phyloP scores from a whole-genome alignment of 2,329 filamentous ascomycete genomes.

The Aspergillus sp. region DNA sequence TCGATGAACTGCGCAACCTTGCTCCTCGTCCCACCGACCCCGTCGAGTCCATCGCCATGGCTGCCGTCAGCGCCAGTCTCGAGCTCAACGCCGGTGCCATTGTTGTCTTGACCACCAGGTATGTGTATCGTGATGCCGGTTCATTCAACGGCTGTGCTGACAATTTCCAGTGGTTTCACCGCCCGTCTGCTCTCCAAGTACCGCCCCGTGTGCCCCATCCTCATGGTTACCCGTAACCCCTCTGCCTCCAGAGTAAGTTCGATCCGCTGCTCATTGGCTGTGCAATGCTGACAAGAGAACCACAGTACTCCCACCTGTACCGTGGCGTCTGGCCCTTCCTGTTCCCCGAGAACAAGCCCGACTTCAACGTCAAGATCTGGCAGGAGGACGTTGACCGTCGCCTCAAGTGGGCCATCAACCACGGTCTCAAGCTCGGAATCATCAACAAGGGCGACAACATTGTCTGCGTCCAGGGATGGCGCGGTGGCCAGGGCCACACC shows the following conservation, averaged over 20 bases:
- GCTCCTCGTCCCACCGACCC: slow-evolving; percentile 79
- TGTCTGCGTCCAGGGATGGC: slow-evolving; percentile 64
- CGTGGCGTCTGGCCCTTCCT: slow-evolving; percentile 97
- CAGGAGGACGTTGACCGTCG: slow-evolving; percentile 97
- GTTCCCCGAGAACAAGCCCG: slow-evolving; percentile 88
- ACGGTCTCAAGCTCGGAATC: slow-evolving; percentile 77
- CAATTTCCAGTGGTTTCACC: slow-evolving; percentile 67
- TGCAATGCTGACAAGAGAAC: neutral
- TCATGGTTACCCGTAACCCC: slow-evolving; percentile 92
- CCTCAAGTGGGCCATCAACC: slow-evolving; percentile 92
- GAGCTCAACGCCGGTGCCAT: slow-evolving; percentile 96
- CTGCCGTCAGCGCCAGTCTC: slow-evolving; percentile 88
- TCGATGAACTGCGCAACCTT: slow-evolving; percentile 87
- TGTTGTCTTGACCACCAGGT: slow-evolving; percentile 88
- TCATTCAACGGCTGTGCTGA: slow-evolving; percentile 17
- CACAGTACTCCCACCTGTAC: slow-evolving; percentile 81
- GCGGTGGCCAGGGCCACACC: slow-evolving; percentile 64
- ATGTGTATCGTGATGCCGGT: slow-evolving; percentile 21
- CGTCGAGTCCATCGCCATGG: slow-evolving; percentile 93
- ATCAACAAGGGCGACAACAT: slow-evolving; percentile 72
- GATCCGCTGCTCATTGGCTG: neutral
- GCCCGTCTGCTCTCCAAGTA: slow-evolving; percentile 97
- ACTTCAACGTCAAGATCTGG: slow-evolving; percentile 91
- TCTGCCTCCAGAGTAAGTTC: slow-evolving; percentile 65
- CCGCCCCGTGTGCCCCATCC: slow-evolving; percentile 96